These are phyloP conservation scores for Plectosphaerella plurivora DNA, from an alignment of 2,329 filamentous ascomycete species.

Conservation along the genomic window DNA sequence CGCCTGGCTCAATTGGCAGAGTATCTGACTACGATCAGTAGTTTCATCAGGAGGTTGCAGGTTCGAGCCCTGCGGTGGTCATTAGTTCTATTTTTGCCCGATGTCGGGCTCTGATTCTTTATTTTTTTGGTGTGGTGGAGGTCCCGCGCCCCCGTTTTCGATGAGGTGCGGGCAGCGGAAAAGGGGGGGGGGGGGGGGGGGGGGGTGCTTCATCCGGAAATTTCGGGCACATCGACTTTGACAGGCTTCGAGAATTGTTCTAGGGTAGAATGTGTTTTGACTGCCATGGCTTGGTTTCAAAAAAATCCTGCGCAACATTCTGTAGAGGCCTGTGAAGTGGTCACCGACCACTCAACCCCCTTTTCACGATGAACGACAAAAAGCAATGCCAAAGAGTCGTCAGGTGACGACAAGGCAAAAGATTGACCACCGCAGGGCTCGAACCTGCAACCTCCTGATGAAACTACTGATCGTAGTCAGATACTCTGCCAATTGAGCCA, in stretches of 20 bases:
- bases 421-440: background rate
- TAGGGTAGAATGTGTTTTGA: too few species aligned
- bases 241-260: too few species aligned
- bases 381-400: background rate
- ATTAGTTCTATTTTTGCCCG: background rate
- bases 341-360: too few species aligned
- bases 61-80: background rate
- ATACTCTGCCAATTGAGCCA: conserved; percentile 1
- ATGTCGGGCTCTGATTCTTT: background rate
- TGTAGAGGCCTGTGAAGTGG: too few species aligned
- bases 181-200: background rate
- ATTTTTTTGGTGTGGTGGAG: background rate
- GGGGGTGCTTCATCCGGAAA: background rate
- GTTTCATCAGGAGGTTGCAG: background rate
- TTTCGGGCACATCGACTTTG: too few species aligned
- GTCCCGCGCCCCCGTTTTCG: background rate
- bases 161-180: background rate
- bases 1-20: background rate
- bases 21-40: background rate
- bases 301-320: too few species aligned
- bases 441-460: conserved; percentile 1
- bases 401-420: background rate
- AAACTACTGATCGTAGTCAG: background rate
- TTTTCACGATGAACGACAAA: background rate
- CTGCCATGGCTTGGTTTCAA: too few species aligned